A percentile compares a stretch with the other conserved stretches of the same genome.
These are phyloP conservation scores for Dactylellina parvicollis DNA, from an alignment of 2,329 filamentous ascomycete species.

Conservation along the genomic window DNA sequence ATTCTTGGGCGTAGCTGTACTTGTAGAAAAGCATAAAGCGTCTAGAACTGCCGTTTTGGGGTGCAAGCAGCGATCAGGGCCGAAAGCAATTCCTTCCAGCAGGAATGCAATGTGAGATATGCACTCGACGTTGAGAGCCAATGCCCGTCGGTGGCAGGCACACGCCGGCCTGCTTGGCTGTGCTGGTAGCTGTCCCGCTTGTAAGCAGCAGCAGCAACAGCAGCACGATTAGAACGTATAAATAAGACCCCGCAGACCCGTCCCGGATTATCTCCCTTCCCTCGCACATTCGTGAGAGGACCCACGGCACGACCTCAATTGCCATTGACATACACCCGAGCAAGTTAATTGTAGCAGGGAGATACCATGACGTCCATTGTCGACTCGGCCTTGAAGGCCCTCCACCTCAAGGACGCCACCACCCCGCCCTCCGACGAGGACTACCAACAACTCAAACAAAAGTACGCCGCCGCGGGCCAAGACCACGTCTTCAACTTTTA, in stretches of 20 bases:
- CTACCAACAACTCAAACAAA: conserved; percentile 70
- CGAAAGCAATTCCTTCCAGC: background rate
- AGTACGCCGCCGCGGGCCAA: conserved; percentile 79
- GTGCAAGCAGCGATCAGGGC: conserved; percentile 13
- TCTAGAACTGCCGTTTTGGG: conserved; percentile 39
- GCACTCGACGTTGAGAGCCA: conserved; percentile 4
- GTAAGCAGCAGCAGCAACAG: no score
- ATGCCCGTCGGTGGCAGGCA: conserved; percentile 23
- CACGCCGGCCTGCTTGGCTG: conserved; percentile 16
- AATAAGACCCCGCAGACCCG: conserved; percentile 16
- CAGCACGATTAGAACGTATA: no score
- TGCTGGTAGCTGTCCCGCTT: no score
- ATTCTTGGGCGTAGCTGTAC: background rate
- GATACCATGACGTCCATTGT: conserved; percentile 71
- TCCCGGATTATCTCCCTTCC: background rate
- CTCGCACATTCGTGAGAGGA: background rate
- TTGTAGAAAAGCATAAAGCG: background rate
- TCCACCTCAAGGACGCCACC: conserved; percentile 31
- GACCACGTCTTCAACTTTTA: conserved; percentile 88
- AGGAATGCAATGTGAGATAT: conserved; percentile 20
- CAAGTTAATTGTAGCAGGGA: background rate
- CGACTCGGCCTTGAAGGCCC: conserved; percentile 28
- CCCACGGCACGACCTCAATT: background rate
- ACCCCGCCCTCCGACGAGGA: conserved; percentile 60
- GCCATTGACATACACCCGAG: background rate